Percentiles rank a stretch among this genome's conserved stretches.
These are phyloP conservation scores for Blastomyces gilchristii DNA, from an alignment of 2,329 filamentous ascomycete species.

Conservation along the genomic window DNA sequence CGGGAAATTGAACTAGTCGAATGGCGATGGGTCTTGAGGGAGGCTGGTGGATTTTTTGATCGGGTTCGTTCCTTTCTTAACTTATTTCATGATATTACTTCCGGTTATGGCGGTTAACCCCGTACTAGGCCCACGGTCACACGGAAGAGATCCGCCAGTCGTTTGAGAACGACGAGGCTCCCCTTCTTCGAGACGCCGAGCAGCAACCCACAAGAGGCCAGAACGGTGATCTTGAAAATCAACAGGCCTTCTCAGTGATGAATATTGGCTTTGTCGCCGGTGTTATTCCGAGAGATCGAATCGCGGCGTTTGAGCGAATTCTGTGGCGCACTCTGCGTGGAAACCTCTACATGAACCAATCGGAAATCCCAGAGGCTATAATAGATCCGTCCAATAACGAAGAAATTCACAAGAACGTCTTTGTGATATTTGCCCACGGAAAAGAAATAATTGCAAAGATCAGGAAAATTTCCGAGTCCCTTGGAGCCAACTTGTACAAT, in stretches of 20 bases:
- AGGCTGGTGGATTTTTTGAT: slow-evolving; percentile 96
- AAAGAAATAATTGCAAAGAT: slow-evolving; percentile 99
- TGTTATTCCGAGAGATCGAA: slow-evolving; percentile 85
- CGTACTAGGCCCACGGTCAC: slow-evolving; percentile 67
- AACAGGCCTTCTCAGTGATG: slow-evolving; percentile 87
- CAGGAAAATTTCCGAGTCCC: slow-evolving; percentile 94
- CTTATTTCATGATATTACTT: background rate
- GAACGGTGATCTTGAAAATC: slow-evolving; percentile 50
- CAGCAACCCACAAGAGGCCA: slow-evolving; percentile 55
- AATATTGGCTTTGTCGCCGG: slow-evolving; percentile 98
- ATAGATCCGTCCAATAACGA: slow-evolving; percentile 90
- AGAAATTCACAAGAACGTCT: slow-evolving; percentile 90
- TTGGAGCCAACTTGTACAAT: slow-evolving; percentile 89
- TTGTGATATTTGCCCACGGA: slow-evolving; percentile 97
- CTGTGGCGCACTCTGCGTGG: slow-evolving; percentile 94
- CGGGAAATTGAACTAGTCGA: slow-evolving; percentile 93
- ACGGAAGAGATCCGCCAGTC: slow-evolving; percentile 94
- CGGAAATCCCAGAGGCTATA: slow-evolving; percentile 89
- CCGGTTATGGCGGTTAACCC: slow-evolving; percentile 4
- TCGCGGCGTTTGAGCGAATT: slow-evolving; percentile 92
- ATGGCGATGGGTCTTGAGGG: slow-evolving; percentile 94
- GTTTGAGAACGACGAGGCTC: slow-evolving; percentile 77
- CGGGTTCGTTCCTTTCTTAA: slow-evolving; percentile 38
- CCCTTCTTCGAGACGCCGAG: slow-evolving; percentile 84
- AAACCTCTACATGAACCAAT: slow-evolving; percentile 99